phyloP scores from a whole-genome alignment of 441 rosid species.

The Melastoma candidum region DNA sequence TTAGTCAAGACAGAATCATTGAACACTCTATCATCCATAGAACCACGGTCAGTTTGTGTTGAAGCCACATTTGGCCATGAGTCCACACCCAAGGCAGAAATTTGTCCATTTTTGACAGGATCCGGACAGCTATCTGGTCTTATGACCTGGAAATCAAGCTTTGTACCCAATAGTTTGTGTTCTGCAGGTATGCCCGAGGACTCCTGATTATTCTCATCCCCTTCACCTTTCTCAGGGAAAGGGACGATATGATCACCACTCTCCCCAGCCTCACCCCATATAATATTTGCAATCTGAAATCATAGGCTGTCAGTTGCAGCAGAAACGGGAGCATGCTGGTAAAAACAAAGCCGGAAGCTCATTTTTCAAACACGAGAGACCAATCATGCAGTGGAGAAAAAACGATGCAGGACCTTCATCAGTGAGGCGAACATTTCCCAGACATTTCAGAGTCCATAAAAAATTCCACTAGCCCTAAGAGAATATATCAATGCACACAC shows the following conservation, averaged over 20 bases:
- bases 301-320: neutral
- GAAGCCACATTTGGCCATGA: conserved; percentile 48
- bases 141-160: conserved; percentile 30
- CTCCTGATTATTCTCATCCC: conserved; percentile 35
- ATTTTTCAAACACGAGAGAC: neutral
- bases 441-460: no score
- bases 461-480: no score
- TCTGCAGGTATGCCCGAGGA: conserved; percentile 24
- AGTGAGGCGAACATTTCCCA: no score
- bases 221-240: conserved; percentile 41
- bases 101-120: conserved; percentile 30
- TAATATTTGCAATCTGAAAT: conserved; percentile 70
- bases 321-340: neutral
- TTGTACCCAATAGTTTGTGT: conserved; percentile 28
- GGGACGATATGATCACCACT: conserved; percentile 80
- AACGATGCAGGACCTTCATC: no score
- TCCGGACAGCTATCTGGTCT: conserved; percentile 38
- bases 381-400: no score
- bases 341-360: neutral
- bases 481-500: no score
- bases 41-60: conserved; percentile 37
- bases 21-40: conserved; percentile 38
- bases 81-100: conserved; percentile 32
- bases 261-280: conserved; percentile 78
- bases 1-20: conserved; percentile 35